Conservation (phyloP, 352 stramenopile species). For the Phytophthora pluvialis region DNA sequence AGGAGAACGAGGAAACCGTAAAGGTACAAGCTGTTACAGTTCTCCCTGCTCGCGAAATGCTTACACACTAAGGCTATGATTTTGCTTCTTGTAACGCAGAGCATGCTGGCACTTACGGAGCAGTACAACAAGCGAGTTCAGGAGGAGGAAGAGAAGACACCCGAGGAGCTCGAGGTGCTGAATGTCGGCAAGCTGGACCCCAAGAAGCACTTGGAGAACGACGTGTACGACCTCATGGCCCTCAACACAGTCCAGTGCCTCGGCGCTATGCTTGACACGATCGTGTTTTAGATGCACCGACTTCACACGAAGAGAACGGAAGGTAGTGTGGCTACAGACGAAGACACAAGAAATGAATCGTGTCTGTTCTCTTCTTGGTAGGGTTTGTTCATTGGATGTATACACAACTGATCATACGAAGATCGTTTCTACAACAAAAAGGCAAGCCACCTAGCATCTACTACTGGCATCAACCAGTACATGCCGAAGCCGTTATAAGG, state of each 20-base stretch:
- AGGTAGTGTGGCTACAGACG: conserved; percentile 19
- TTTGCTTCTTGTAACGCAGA: conserved; percentile 50
- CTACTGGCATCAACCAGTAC: conserved; percentile 23
- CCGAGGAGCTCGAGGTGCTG: conserved; percentile 96
- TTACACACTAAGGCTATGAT: conserved; percentile 60
- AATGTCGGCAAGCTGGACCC: conserved; percentile 98
- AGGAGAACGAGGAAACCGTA: conserved; percentile 93
- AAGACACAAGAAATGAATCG: conserved; percentile 23
- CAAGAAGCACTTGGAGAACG: conserved; percentile 94
- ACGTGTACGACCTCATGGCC: conserved; percentile 97
- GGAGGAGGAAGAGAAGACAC: conserved; percentile 97
- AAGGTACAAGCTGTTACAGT: conserved; percentile 51
- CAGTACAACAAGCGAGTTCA: conserved; percentile 97
- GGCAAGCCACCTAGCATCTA: conserved; percentile 25
- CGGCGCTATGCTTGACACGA: conserved; percentile 98
- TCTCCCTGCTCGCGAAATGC: neutral
- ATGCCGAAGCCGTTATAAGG: conserved; percentile 18
- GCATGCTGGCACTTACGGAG: conserved; percentile 95
- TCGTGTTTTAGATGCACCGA: conserved; percentile 94
- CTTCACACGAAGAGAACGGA: conserved; percentile 15
- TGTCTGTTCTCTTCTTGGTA: conserved; percentile 22
- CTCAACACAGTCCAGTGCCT: conserved; percentile 99
- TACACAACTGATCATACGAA: conserved; percentile 21
- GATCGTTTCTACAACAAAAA: conserved; percentile 35
- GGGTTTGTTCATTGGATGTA: conserved; percentile 19